phyloP scores from a whole-genome alignment of 805 yeast genomes.

The Ogataea chonburiensis region DNA sequence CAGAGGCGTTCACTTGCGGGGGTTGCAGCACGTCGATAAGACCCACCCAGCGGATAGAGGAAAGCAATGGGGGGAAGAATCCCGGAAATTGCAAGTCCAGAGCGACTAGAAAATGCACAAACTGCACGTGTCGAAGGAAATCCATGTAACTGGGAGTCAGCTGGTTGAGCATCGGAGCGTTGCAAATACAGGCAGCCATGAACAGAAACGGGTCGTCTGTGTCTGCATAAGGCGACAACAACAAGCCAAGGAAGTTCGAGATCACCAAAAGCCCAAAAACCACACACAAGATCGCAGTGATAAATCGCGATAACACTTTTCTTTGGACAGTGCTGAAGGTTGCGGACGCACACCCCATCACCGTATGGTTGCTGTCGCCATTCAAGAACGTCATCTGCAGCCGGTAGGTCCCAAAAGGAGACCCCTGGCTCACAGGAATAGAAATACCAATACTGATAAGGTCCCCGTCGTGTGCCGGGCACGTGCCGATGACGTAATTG shows the following conservation, averaged over 20 bases:
- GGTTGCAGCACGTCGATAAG: constrained; percentile 36
- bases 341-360: constrained; percentile 48
- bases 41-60: constrained; percentile 54
- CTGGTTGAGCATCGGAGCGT: constrained; percentile 52
- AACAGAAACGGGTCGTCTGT: constrained; percentile 50
- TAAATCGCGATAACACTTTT: constrained; percentile 37
- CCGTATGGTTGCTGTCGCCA: constrained; percentile 35
- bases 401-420: constrained; percentile 46
- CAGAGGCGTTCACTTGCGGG: constrained; percentile 17
- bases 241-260: constrained; percentile 36
- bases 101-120: constrained; percentile 55
- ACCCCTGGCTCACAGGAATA: constrained; percentile 23
- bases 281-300: constrained; percentile 39
- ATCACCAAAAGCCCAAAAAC: constrained; percentile 40
- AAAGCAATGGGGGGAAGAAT: constrained; percentile 54
- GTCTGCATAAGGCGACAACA: constrained; percentile 59
- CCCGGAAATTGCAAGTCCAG: constrained; percentile 60
- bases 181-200: constrained; percentile 58
- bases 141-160: constrained; percentile 53
- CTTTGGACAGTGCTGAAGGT: constrained; percentile 50
- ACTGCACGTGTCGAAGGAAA: constrained; percentile 54
- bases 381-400: constrained; percentile 42
- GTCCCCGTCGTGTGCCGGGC: constrained; percentile 33
- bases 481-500: constrained; percentile 11
- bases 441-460: constrained; percentile 28